Evolutionary conservation across 2,329 filamentous ascomycete genomes (phyloP).

Genomic region (Diplodia intermedia): DNA sequence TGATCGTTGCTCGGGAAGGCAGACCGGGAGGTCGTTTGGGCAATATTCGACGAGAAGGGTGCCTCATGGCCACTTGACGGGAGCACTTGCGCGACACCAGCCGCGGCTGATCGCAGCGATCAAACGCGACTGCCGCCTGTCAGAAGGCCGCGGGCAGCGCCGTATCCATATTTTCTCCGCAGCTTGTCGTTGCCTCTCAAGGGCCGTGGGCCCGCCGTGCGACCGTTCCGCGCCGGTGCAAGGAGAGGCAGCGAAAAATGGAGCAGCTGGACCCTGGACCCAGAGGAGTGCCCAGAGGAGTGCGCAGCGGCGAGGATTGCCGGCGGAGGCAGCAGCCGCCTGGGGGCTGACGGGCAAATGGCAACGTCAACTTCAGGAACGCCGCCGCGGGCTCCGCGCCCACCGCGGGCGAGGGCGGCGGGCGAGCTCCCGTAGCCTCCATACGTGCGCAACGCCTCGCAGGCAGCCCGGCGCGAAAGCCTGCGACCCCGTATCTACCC

Average conservation of each 20-base stretch:
- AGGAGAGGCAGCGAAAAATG: not conserved
- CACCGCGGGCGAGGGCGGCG: too few species aligned
- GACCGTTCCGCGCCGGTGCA: not conserved
- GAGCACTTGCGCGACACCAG: conserved; percentile 15
- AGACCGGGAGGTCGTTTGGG: not conserved
- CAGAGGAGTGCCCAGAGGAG: too few species aligned
- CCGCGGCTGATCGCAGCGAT: conserved; percentile 16
- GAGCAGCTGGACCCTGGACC: conserved; percentile 2
- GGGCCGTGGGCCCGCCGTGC: not conserved
- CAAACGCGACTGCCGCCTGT: conserved; percentile 13
- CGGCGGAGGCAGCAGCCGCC: too few species aligned
- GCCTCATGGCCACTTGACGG: conserved; percentile 4
- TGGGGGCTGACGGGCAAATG: too few species aligned
- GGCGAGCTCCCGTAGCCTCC: too few species aligned
- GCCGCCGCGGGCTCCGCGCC: too few species aligned
- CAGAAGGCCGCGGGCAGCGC: conserved; percentile 17
- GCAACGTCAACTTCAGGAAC: too few species aligned
- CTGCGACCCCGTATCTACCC: not conserved
- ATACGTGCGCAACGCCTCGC: too few species aligned
- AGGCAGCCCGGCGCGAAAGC: too few species aligned
- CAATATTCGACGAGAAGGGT: not conserved
- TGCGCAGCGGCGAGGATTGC: too few species aligned
- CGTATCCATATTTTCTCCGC: conserved; percentile 17
- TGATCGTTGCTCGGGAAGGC: not conserved
- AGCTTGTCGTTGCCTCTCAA: not conserved